Conservation (phyloP, 1,139 yeast genomes). For the Yamadazyma dushanensis region DNA sequence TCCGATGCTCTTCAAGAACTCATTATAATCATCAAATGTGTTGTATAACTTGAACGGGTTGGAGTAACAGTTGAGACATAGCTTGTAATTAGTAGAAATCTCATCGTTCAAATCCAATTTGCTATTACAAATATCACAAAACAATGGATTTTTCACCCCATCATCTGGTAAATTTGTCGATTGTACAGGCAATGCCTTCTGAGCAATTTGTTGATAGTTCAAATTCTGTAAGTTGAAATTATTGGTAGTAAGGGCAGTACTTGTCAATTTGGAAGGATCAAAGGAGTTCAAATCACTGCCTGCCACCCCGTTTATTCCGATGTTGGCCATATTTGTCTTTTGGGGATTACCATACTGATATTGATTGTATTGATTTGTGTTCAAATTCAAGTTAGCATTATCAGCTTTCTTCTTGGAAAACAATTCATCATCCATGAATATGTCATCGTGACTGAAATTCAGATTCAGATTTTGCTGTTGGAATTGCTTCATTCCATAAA, state of each 20-base stretch:
- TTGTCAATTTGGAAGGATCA: slow-evolving; percentile 11
- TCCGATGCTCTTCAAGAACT: slow-evolving; percentile 30
- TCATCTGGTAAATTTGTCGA: slow-evolving; percentile 16
- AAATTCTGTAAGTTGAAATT: slow-evolving; percentile 14
- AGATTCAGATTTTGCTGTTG: slow-evolving; percentile 42
- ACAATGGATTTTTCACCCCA: slow-evolving; percentile 12
- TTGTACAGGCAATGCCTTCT: slow-evolving; percentile 18
- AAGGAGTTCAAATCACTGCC: slow-evolving; percentile 8
- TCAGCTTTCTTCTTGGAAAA: slow-evolving; percentile 18
- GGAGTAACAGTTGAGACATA: slow-evolving; percentile 29
- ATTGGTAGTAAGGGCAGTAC: slow-evolving; percentile 12
- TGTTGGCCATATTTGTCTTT: slow-evolving; percentile 3
- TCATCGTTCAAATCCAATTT: slow-evolving; percentile 25
- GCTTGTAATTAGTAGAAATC: slow-evolving; percentile 24
- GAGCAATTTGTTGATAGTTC: slow-evolving; percentile 19
- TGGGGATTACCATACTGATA: slow-evolving; percentile 10
- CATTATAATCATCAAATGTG: slow-evolving; percentile 39
- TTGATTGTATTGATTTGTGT: slow-evolving; percentile 17
- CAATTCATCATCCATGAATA: slow-evolving; percentile 29
- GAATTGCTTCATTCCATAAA: slow-evolving; percentile 49
- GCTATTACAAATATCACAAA: slow-evolving; percentile 29
- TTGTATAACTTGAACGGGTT: slow-evolving; percentile 35
- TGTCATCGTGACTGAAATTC: slow-evolving; percentile 43
- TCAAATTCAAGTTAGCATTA: slow-evolving; percentile 10
- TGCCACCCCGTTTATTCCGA: slow-evolving; percentile 9